phyloP scores from a whole-genome alignment of 768 basidiomycete species.

The Candolleomyces eurysporus region DNA sequence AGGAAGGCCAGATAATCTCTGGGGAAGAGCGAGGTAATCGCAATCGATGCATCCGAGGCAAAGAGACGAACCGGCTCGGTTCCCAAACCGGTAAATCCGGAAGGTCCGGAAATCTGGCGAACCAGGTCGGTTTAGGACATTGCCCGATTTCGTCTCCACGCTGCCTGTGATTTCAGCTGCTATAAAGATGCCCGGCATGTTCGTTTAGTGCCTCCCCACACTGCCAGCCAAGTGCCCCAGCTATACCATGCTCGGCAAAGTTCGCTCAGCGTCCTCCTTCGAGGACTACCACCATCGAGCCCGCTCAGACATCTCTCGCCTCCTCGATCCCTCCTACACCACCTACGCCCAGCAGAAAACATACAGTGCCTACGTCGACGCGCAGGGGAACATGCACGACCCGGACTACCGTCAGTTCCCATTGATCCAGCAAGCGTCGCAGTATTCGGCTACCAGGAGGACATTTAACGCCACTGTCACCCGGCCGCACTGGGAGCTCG shows the following conservation, averaged over 20 bases:
- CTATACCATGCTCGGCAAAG: constrained; percentile 6
- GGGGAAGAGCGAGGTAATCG: constrained; percentile 2
- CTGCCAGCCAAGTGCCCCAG: background rate
- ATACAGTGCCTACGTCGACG: constrained; percentile 13
- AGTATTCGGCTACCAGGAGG: background rate
- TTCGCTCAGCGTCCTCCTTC: constrained; percentile 2
- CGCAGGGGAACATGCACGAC: constrained; percentile 17
- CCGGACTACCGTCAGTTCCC: constrained; percentile 18
- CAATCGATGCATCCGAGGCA: background rate
- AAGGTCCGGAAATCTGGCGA: background rate
- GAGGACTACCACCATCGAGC: background rate
- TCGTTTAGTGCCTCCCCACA: background rate
- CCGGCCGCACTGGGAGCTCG: constrained; percentile 6
- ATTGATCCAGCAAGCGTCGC: constrained; percentile 5
- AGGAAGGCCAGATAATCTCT: constrained; percentile 2
- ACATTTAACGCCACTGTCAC: background rate
- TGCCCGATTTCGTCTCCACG: background rate
- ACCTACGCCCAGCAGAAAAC: constrained; percentile 5
- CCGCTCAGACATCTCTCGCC: constrained; percentile 12
- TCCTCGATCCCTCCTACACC: constrained; percentile 18
- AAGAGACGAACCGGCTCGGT: constrained; percentile 3
- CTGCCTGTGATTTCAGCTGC: background rate
- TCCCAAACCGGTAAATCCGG: background rate
- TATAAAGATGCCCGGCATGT: constrained; percentile 1
- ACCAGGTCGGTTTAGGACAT: background rate